Evolutionary conservation across 345 rosid species (phyloP), one percentile per base, ranked within the genome.

Genomic region (Aquilaria yunnanensis): DNA sequence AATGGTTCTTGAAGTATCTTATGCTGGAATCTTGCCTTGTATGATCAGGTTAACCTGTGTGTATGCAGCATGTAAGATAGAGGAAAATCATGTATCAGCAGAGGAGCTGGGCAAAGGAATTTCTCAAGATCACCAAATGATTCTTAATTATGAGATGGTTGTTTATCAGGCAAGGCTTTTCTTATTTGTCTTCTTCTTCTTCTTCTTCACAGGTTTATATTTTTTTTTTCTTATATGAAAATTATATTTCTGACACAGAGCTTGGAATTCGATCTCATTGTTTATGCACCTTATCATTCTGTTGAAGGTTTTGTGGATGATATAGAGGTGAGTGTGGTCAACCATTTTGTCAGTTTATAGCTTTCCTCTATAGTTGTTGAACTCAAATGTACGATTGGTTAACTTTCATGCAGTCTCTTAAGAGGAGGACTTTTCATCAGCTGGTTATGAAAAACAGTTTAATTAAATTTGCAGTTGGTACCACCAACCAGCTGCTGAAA

Each of bases 51-150:
- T 94, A 84, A 94, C 99, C 59, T 90, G 97, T 66, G 85, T 94
- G 53, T 94, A 94, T 76, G 80, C 91, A 5, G 89, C 97, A 32
- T 90, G 99, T 79, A 94, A 94, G 74, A 90, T 94, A 70, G 99
- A 94, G 71, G 99, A 94, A 77, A 94, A 90, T 77, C 99, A 90
- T 57, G 99, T 94, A 23, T 94, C 97, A 54, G 99, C 97, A 16
- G 99, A 94, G 84, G 99, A 94, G 90, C 92, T 90, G 75, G 99
- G 96, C 68, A 90, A 88, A 78, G 97, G 97, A 62, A 90, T 94
- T 75, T 84, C 90, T 51, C 96, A 94, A 82, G 97, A 94, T 81
- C 99, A 88, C 78, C 97, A 83, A 55, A 69, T 94, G 81, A 94
- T 94, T 83, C 97, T 94, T 78, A 90, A 94, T 77, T 90, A 85